A percentile compares a stretch with the other conserved stretches of the same genome.
phyloP scores from a whole-genome alignment of 768 basidiomycete species.

The Porphyrellus cyaneotinctus region DNA sequence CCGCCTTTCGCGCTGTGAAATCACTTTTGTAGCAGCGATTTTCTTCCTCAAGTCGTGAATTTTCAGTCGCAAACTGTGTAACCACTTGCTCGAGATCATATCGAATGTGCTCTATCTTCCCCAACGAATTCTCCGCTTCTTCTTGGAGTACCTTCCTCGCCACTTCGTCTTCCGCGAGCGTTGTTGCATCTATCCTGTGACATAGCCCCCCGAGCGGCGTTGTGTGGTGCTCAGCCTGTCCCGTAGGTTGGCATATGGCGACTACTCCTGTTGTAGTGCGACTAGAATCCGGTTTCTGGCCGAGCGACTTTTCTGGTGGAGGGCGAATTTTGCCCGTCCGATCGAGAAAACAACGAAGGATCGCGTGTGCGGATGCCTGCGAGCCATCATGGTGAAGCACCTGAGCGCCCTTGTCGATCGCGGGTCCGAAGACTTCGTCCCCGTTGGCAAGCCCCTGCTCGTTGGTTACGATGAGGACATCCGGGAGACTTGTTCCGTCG shows the following conservation, averaged over 20 bases:
- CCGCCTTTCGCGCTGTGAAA: constrained; percentile 11
- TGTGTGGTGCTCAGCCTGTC: constrained; percentile 39
- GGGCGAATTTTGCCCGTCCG: constrained; percentile 36
- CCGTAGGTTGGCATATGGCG: constrained; percentile 41
- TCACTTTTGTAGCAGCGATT: constrained; percentile 14
- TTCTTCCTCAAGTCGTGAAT: constrained; percentile 24
- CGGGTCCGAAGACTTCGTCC: constrained; percentile 43
- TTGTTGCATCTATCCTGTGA: constrained; percentile 40
- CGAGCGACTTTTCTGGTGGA: constrained; percentile 44
- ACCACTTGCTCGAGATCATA: constrained; percentile 39
- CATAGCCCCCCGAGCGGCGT: constrained; percentile 41
- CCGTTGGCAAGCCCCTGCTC: constrained; percentile 34
- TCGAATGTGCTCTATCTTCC: constrained; percentile 40
- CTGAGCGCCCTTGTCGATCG: constrained; percentile 42
- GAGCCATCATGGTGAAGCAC: constrained; percentile 40
- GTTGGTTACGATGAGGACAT: constrained; percentile 47
- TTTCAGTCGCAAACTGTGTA: constrained; percentile 34
- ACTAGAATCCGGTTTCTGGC: constrained; percentile 36
- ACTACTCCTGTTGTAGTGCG: constrained; percentile 45
- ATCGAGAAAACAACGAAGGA: constrained; percentile 40
- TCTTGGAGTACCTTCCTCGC: constrained; percentile 36
- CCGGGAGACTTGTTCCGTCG: constrained; percentile 41
- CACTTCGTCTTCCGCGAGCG: constrained; percentile 37
- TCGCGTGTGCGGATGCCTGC: constrained; percentile 40
- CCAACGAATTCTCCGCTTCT: constrained; percentile 37